Evolutionary conservation across 2,329 filamentous ascomycete species (phyloP), one percentile per base, ranked within the genome.

Genomic region (Sporothrix dimorphospora): DNA sequence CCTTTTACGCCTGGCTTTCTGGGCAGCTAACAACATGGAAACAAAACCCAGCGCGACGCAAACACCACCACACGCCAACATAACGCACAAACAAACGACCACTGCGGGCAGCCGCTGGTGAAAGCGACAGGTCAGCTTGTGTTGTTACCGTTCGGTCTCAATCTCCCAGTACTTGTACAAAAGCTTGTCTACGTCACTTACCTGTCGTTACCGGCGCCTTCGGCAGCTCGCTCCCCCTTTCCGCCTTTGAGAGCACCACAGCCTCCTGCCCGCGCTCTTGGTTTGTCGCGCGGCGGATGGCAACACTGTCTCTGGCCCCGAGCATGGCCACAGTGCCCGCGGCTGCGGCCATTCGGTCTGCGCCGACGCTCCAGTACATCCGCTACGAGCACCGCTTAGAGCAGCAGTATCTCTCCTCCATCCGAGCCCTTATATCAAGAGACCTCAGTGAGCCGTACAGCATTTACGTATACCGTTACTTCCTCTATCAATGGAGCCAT

Each of bases 391-490:
- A 91, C 79, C 80, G 81, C 11, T 82, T 90, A 24, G 89, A 91
- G 77, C 82, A 85, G 57, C 80, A 87, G 79, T 88, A 96, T 79
- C 89, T 99, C 55, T 90, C 94, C 47, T 90, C 94, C 55, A 98
- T 99, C 81, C 91, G 95, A 71, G 91, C 94, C 72, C 84, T 99
- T 79, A 99, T 99, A 78, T 96, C 94, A 59, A 97, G 95, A 78
- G 96, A 98, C 80, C 87, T 99, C 67, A 98, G 95, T 77, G 96
- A 99, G 81, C 96, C 96, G 1, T 99, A 99, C 81, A 98, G 95
- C 82, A 98, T 99, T 80, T 99, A 99, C 83, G 96, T 99, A 72
- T 99, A 98, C 81, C 90, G 96, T 42, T 99, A 99, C 81, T 99
- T 99, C 78, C 85, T 99, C 21, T 97, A 97, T 79, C 94, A 98